phyloP scores from a whole-genome alignment of 2,329 filamentous ascomycete species.

The Ilyonectria mors-panacis region DNA sequence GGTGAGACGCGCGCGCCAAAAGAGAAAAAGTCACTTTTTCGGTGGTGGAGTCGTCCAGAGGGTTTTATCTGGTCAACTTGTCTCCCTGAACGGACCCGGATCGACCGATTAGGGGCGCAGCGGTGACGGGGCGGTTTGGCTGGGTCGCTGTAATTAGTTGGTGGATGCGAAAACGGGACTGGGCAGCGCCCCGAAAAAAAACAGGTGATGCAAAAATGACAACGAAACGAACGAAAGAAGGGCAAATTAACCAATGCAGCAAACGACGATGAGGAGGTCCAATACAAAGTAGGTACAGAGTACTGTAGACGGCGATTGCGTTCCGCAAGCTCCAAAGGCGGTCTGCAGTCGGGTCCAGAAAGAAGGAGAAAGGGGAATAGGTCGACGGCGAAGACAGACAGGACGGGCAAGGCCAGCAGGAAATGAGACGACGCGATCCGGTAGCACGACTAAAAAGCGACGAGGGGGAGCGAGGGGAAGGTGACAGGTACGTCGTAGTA shows the following conservation, averaged over 20 bases:
- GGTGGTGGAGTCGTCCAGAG: slow-evolving; percentile 12
- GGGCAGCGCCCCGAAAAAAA: slow-evolving; percentile 13
- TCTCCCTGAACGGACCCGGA: slow-evolving; percentile 18
- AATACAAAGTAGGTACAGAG: background rate
- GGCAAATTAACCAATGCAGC: slow-evolving; percentile 11
- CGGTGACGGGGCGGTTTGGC: slow-evolving; percentile 23
- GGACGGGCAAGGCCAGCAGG: slow-evolving; percentile 14
- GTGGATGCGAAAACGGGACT: slow-evolving; percentile 12
- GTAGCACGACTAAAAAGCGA: slow-evolving; percentile 22
- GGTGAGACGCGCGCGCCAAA: slow-evolving; percentile 30
- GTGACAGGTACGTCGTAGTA: slow-evolving; percentile 23
- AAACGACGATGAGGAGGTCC: slow-evolving; percentile 1
- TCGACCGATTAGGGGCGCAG: slow-evolving; percentile 21
- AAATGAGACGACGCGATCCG: slow-evolving; percentile 30
- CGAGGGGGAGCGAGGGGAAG: slow-evolving; percentile 28
- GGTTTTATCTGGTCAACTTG: background rate
- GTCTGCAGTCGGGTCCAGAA: slow-evolving; percentile 28
- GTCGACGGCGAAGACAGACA: slow-evolving; percentile 18
- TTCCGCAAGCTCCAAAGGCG: slow-evolving; percentile 22
- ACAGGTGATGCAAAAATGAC: slow-evolving; percentile 14
- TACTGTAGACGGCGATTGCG: slow-evolving; percentile 3
- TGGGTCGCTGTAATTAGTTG: slow-evolving; percentile 17
- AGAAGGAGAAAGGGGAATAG: slow-evolving; percentile 29
- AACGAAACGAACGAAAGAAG: slow-evolving; percentile 4
- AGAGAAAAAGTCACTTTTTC: slow-evolving; percentile 12